Base-by-base conservation (phyloP, 208 protist species). In the Acanthamoeba royreba region DNA sequence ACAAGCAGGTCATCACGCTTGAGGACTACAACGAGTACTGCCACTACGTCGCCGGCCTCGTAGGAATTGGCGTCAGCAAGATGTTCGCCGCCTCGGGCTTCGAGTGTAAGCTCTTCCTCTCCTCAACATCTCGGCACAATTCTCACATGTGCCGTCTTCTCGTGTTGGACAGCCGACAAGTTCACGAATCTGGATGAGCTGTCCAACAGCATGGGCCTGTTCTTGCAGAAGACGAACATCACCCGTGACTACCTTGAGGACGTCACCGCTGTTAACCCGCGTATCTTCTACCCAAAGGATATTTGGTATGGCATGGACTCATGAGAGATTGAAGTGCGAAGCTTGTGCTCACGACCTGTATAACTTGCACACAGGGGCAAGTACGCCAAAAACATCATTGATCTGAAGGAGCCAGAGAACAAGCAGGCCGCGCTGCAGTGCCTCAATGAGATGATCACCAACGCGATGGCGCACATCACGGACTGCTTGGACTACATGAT, bases 151-250 rank as follows among this genome's bases (percentile, higher is more conserved):
- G 83, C 72, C 45, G 9, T 53, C 9, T 66, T 66, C 49, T 90
- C 83, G 22, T 83, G 72, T 45, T 19, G 38, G 40, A 90, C n/a
- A 97, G 74, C 74, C 86, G 40, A 95, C 31, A 66, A 66, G 69
- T 66, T 98, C 9, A 96, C 94, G 58, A 81, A 97, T 0, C 94
- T 98, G 49, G 94, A 98, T 13, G 95, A 96, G 47, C 90, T 97
- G 33, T 95, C 98, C 19, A 99, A 99, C 92, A 94, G 97, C 85
- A 99, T 99, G 99, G 99, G 99, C 7, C 97, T 99, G 22, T 99
- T 99, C 85, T 94, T 99, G 86, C 99, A 99, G 95, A 99, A 99
- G 96, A 99, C 98, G 0, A 99, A 99, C 95, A 99, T 99, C 95
- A 99, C 99, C 61, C 97, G 98, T 38, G 98, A 99, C 97, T 99